Percentiles rank a stretch among this genome's conserved stretches.
Conservation (phyloP, 495 filamentous ascomycete species). For the Penicillium maclennaniae region DNA sequence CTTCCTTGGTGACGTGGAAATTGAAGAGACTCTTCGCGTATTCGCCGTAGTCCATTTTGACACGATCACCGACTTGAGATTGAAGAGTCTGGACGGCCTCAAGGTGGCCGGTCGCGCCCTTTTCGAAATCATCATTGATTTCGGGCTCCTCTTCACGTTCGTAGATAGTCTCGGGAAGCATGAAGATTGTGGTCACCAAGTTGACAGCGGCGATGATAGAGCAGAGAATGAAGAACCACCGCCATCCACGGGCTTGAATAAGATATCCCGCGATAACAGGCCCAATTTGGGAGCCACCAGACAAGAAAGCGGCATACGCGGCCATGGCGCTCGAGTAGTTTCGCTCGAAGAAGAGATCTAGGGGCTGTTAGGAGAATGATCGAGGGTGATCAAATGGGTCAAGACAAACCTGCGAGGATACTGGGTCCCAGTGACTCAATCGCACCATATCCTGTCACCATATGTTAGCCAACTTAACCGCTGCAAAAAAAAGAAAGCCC, state of each 20-base stretch:
- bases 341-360: slow-evolving; percentile 36
- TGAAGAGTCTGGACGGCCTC: slow-evolving; percentile 11
- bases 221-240: slow-evolving; percentile 35
- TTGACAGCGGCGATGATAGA: slow-evolving; percentile 29
- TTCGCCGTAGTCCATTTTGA: slow-evolving; percentile 16
- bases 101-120: slow-evolving; percentile 15
- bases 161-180: slow-evolving; percentile 30
- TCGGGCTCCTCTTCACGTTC: slow-evolving; percentile 18
- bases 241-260: slow-evolving; percentile 27
- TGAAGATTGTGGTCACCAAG: slow-evolving; percentile 27
- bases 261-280: slow-evolving; percentile 33
- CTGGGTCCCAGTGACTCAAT: slow-evolving; percentile 38
- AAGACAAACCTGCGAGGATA: slow-evolving; percentile 32
- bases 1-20: slow-evolving; percentile 21
- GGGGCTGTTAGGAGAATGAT: background rate
- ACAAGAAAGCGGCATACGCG: slow-evolving; percentile 32
- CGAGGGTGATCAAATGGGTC: background rate
- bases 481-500: background rate
- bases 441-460: slow-evolving; percentile 22
- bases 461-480: background rate
- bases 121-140: slow-evolving; percentile 10
- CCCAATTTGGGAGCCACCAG: slow-evolving; percentile 33
- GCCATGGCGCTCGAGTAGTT: slow-evolving; percentile 43
- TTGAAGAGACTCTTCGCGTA: slow-evolving; percentile 31
- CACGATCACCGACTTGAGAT: slow-evolving; percentile 11